Evolutionary conservation across 2,329 filamentous ascomycete species (phyloP).

Genomic region (Xylariaceae sp.): DNA sequence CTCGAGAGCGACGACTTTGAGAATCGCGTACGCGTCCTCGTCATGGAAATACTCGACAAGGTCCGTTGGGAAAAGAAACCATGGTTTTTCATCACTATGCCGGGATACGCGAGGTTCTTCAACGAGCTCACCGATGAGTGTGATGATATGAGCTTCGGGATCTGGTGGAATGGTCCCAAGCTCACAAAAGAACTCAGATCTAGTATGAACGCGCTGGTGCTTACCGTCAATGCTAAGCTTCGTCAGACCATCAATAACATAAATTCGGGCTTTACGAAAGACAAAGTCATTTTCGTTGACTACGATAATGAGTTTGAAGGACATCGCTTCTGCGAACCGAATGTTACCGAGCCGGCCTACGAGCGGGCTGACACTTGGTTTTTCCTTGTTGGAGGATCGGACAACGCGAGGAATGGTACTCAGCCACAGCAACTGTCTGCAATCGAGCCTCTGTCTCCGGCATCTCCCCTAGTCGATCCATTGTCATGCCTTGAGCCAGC

Average conservation of each 20-base stretch:
- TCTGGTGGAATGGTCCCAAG: constrained; percentile 53
- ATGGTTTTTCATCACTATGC: constrained; percentile 51
- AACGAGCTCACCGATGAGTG: constrained; percentile 51
- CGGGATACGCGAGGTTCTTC: constrained; percentile 56
- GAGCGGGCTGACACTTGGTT: constrained; percentile 53
- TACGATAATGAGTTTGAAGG: constrained; percentile 52
- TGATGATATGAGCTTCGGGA: constrained; percentile 51
- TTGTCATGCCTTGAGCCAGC: constrained; percentile 44
- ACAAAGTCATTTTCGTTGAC: constrained; percentile 52
- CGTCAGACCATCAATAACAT: constrained; percentile 43
- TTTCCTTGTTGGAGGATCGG: constrained; percentile 52
- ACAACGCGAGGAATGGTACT: constrained; percentile 44
- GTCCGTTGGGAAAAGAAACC: constrained; percentile 52
- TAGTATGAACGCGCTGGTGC: constrained; percentile 53
- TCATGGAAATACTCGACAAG: constrained; percentile 51
- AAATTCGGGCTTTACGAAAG: constrained; percentile 45
- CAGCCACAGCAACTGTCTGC: constrained; percentile 15
- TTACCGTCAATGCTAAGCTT: constrained; percentile 50
- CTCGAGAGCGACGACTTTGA: constrained; percentile 47
- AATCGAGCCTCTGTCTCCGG: constrained; percentile 32
- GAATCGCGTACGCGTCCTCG: constrained; percentile 45
- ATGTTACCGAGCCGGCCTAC: constrained; percentile 52
- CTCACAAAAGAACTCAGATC: constrained; percentile 47
- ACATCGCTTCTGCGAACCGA: constrained; percentile 52
- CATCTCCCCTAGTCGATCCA: constrained; percentile 46